Evolutionary conservation across 2,329 filamentous ascomycete genomes (phyloP).

Genomic region (Clonostachys byssicola): DNA sequence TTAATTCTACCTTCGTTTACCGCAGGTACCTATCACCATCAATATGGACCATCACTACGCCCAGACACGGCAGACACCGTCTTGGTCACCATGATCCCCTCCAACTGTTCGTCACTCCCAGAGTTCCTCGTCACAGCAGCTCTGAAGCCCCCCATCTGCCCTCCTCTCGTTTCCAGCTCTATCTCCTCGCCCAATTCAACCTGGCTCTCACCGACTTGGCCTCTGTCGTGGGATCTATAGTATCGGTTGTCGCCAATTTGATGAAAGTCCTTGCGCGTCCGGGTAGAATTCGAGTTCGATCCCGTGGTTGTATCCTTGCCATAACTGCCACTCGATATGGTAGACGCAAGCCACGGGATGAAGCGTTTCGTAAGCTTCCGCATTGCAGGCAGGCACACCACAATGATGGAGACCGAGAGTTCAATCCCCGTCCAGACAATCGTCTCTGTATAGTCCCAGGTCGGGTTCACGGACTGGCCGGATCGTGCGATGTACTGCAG

Average conservation of each 20-base stretch:
- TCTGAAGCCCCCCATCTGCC: too few relatives aligned
- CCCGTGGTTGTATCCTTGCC: slow-evolving; percentile 1
- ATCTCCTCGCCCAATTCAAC: slow-evolving; percentile 7
- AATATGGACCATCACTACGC: too few relatives aligned
- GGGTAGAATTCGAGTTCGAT: too few relatives aligned
- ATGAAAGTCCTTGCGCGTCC: too few relatives aligned
- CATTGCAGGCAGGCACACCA: slow-evolving; percentile 33
- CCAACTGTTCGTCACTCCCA: too few relatives aligned
- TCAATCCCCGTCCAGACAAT: slow-evolving; percentile 39
- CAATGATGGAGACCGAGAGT: slow-evolving; percentile 32
- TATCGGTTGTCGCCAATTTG: neutral
- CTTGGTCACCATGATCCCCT: too few relatives aligned
- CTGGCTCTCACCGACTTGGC: slow-evolving; percentile 14
- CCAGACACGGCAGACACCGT: too few relatives aligned
- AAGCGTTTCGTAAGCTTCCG: slow-evolving; percentile 17
- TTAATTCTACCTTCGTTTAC: too few relatives aligned
- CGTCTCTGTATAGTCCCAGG: slow-evolving; percentile 33
- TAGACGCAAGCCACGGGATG: neutral
- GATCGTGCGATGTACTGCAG: slow-evolving; percentile 25
- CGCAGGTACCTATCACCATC: too few relatives aligned
- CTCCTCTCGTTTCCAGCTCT: slow-evolving; percentile 9
- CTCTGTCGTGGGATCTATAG: slow-evolving; percentile 1
- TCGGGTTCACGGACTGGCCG: slow-evolving; percentile 26
- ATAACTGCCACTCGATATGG: neutral
- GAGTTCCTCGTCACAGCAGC: too few relatives aligned